Evolutionary conservation across 768 basidiomycete species (phyloP).

Genomic region (Psilocybe subaeruginosa): DNA sequence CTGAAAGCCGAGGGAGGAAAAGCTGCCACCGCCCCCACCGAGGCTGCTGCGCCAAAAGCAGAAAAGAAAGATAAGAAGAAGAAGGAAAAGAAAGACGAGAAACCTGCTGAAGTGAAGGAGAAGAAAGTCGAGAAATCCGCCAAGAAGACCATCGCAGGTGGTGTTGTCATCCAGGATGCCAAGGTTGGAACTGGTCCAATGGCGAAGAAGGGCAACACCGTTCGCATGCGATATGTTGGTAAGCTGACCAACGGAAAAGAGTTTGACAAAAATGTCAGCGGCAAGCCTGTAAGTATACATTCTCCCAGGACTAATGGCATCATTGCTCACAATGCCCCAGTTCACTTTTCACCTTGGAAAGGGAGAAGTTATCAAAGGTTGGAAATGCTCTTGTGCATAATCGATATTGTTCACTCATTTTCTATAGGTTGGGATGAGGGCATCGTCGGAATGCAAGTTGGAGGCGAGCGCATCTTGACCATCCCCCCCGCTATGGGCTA

Average conservation of each 20-base stretch:
- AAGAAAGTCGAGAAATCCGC: constrained; percentile 25
- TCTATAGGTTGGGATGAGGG: constrained; percentile 86
- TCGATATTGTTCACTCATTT: constrained; percentile 2
- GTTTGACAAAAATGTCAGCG: constrained; percentile 83
- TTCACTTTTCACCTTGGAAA: constrained; percentile 81
- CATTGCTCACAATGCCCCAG: constrained; percentile 31
- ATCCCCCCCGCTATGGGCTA: constrained; percentile 75
- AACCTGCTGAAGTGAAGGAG: constrained; percentile 43
- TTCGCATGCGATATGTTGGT: constrained; percentile 92
- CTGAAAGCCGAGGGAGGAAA: constrained; percentile 59
- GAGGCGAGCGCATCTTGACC: constrained; percentile 82
- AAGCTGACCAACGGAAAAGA: constrained; percentile 77
- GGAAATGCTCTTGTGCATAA: constrained; percentile 12
- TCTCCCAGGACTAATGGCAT: background rate
- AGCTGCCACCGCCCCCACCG: constrained; percentile 28
- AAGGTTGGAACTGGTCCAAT: constrained; percentile 83
- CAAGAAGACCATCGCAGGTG: constrained; percentile 62
- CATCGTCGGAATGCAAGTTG: constrained; percentile 88
- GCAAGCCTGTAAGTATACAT: constrained; percentile 73
- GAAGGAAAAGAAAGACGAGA: constrained; percentile 55
- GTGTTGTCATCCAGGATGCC: constrained; percentile 76
- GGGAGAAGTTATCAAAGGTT: constrained; percentile 92
- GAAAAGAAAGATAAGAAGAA: constrained; percentile 43
- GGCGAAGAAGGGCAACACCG: constrained; percentile 83
- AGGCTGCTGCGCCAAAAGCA: constrained; percentile 45